A percentile compares a stretch with the other conserved stretches of the same genome.
These are phyloP conservation scores for Coniochaeta ligniaria DNA, from an alignment of 2,329 filamentous ascomycete genomes.

Conservation along the genomic window DNA sequence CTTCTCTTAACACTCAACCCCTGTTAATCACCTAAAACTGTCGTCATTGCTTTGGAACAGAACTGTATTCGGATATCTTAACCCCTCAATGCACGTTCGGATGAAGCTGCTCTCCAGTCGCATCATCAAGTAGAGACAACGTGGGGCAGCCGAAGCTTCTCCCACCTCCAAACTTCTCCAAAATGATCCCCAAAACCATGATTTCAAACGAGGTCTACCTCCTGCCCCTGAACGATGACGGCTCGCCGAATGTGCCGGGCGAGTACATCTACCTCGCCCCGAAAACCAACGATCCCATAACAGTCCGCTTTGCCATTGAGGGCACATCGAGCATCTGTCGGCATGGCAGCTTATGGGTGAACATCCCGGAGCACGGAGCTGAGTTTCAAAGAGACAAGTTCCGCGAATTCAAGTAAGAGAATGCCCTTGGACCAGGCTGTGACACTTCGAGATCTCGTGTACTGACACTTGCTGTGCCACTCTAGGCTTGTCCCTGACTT, in stretches of 20 bases:
- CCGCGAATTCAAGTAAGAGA: conserved; percentile 76
- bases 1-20: neutral
- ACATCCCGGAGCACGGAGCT: conserved; percentile 72
- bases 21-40: neutral
- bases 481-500: conserved; percentile 81
- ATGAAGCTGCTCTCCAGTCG: neutral
- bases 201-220: conserved; percentile 72
- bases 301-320: conserved; percentile 82
- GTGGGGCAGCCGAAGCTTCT: neutral
- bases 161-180: neutral
- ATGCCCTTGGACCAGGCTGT: neutral
- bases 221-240: conserved; percentile 85
- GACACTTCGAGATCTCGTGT: neutral
- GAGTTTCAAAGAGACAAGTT: conserved; percentile 75
- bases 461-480: conserved; percentile 5
- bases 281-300: conserved; percentile 63
- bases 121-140: neutral
- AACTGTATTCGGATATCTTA: neutral
- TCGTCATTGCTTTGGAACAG: neutral
- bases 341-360: conserved; percentile 92
- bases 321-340: conserved; percentile 94
- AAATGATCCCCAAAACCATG: conserved; percentile 55
- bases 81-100: neutral
- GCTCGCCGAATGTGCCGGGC: conserved; percentile 80
- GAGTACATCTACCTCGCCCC: conserved; percentile 90